Conservation (phyloP, 2,329 filamentous ascomycete species). For the Talaromyces sp. region DNA sequence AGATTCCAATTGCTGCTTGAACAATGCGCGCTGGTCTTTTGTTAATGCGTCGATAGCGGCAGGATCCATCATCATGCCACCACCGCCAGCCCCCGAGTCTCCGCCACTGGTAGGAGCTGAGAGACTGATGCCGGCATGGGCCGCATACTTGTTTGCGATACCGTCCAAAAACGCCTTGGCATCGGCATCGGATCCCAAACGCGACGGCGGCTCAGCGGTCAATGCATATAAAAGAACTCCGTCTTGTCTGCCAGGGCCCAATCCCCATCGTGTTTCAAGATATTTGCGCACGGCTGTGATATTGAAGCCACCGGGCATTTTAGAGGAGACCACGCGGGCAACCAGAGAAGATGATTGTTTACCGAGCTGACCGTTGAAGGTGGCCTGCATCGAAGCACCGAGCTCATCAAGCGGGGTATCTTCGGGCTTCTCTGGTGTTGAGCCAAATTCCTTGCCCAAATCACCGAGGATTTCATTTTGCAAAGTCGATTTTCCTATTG, state of each 20-base stretch:
- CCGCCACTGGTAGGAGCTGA: constrained; percentile 66
- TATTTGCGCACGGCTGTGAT: constrained; percentile 95
- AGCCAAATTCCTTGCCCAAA: constrained; percentile 95
- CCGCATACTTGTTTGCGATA: constrained; percentile 82
- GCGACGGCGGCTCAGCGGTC: constrained; percentile 85
- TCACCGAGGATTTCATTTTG: constrained; percentile 99
- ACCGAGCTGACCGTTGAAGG: constrained; percentile 97
- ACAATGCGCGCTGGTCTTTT: constrained; percentile 90
- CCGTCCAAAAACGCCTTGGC: constrained; percentile 90
- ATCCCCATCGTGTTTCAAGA: constrained; percentile 86
- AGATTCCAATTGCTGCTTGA: constrained; percentile 97
- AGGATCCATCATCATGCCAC: constrained; percentile 99
- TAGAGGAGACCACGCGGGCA: constrained; percentile 91
- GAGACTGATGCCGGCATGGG: constrained; percentile 74
- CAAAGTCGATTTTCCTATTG: constrained; percentile 89
- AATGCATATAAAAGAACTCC: constrained; percentile 81
- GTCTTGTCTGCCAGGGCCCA: constrained; percentile 82
- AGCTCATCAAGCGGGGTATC: constrained; percentile 95
- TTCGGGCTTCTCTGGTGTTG: constrained; percentile 96
- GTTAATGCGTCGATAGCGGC: constrained; percentile 94
- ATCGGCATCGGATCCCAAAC: constrained; percentile 82
- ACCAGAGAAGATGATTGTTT: constrained; percentile 93
- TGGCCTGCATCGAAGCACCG: constrained; percentile 90
- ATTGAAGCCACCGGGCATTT: constrained; percentile 99
- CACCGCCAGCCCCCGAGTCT: constrained; percentile 61